Base-by-base conservation (phyloP, 2,329 filamentous ascomycete genomes). In the Alternaria ethzedia region DNA sequence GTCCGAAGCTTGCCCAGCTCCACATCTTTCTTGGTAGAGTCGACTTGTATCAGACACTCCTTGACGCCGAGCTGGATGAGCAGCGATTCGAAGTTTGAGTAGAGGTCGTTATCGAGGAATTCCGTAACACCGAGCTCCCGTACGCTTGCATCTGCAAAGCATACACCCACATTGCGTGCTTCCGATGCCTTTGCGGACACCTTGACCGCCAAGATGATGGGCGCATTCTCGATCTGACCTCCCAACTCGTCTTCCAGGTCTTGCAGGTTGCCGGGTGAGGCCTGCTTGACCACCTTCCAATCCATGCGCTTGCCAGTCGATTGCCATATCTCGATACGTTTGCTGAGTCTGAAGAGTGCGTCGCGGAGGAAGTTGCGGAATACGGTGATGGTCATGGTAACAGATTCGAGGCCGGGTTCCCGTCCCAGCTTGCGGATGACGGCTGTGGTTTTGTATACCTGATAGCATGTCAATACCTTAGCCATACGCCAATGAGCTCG, bases 51-150 rank as follows among this genome's bases (percentile, higher is more conserved):
- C 28, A 99, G 83, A 74, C 94, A 97, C 79, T 99, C 96, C 77
- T 94, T 96, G 20, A 97, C 93, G 6, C 96, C 96, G 4, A 99
- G 88, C 78, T 99, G 96, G 70, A 99, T 99, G 56, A 99, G 88
- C 17, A 99, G 86, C 4, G 94, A 94, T 82, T 99, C 96, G 70
- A 99, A 96, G 79, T 99, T 99, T 56, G 95, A 98, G 83, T 96
- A 99, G 10, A 97, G 86, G 77, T 99, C 96, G 76, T 98, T 99
- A 84, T 99, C 96, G n/a, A 97, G 87, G 70, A 99, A 99, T 78
- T 99, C 96, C 84, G 93, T 97, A 57, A 99, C 94, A 9, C 96
- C 96, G 3, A 99, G 86, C 83, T 99, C 96, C 55, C 96, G 88
- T 25, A 98, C 95, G 70, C 93, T 97, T 1, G 96, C 96, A 83